Evolutionary conservation across 2,329 filamentous ascomycete species (phyloP), one percentile per base, ranked within the genome.

Genomic region (Aschersonia sp.): DNA sequence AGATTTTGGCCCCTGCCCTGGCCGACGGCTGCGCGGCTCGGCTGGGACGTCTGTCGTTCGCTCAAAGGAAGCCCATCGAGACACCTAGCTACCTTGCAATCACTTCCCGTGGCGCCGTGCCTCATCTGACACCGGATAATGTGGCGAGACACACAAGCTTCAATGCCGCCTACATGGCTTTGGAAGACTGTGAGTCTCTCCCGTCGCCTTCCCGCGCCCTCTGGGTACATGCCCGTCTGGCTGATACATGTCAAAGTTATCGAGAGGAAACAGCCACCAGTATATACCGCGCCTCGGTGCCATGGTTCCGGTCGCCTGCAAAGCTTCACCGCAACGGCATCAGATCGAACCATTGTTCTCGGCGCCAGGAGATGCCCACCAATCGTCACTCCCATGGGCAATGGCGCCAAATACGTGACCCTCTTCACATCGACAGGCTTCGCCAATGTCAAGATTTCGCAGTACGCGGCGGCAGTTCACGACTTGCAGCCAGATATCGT

Each of bases 381-480:
- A 1, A 81, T 95, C 22, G 65, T 74, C 7, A 79, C 82, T 6
- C 84, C 86, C 0, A 70, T 79, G 52, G 77, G 77, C 22, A 88
- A 92, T 60, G 81, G 80, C 7, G 76, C 82, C 51, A 76, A 76
- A 40, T 75, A 80, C 44, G 72, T 97, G 41, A 80, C 84, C 14
- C 74, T 97, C 44, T 81, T 85, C 59, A 95, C 92, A 2, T 90
- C 88, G 0, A 86, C 87, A 1, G 92, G 92, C 32, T 95, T 94
- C 65, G 76, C 79, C 51, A 72, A 76, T 48, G 68, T 97, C 35
- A 74, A 76, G 32, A 77, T 79, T 0, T 70, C 77, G 6, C 77
- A 84, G 47, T 97, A 92, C 65, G 69, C 74, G 35, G 68, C 77
- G 5, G 79, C 80, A 14, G 70, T 84, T 32, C 65, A 74, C 49